Conservation (phyloP, 257 asterid genomes). For the Solanum pennellii region DNA sequence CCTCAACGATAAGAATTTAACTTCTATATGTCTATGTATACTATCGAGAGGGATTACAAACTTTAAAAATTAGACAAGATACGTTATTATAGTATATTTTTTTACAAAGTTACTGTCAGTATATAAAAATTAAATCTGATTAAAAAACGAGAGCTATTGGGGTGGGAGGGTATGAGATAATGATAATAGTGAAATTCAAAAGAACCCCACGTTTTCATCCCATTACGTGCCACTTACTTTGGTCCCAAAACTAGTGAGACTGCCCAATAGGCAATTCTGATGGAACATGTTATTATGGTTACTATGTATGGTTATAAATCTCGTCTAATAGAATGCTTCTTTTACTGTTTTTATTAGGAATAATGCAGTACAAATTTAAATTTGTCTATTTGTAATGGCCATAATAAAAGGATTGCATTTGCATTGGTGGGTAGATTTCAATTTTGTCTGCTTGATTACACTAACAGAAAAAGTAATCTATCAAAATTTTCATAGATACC, state of each 20-base stretch:
- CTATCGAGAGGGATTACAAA: neutral
- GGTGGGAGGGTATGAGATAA: neutral
- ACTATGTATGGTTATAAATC: neutral
- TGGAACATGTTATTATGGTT: neutral
- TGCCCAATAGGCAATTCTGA: neutral
- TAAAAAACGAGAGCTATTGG: neutral
- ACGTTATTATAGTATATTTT: neutral
- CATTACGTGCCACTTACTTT: slow-evolving; percentile 20
- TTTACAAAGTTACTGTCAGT: neutral
- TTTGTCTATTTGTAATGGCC: neutral
- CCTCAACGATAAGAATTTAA: neutral
- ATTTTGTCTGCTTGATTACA: neutral
- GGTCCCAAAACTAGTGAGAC: slow-evolving; percentile 9
- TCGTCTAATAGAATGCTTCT: neutral
- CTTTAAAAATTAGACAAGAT: too few relatives aligned
- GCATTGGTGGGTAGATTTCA: neutral
- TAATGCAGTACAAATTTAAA: neutral
- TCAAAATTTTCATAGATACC: neutral
- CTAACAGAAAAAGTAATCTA: neutral
- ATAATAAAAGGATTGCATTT: neutral
- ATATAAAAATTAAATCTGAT: neutral
- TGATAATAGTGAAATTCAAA: slow-evolving; percentile 6
- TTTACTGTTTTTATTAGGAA: neutral
- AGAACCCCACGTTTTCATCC: slow-evolving; percentile 2
- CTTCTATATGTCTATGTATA: neutral